A percentile compares a stretch with the other conserved stretches of the same genome.
Evolutionary conservation across 2,329 filamentous ascomycete genomes (phyloP).

Genomic region (Plectosphaerella sp.): DNA sequence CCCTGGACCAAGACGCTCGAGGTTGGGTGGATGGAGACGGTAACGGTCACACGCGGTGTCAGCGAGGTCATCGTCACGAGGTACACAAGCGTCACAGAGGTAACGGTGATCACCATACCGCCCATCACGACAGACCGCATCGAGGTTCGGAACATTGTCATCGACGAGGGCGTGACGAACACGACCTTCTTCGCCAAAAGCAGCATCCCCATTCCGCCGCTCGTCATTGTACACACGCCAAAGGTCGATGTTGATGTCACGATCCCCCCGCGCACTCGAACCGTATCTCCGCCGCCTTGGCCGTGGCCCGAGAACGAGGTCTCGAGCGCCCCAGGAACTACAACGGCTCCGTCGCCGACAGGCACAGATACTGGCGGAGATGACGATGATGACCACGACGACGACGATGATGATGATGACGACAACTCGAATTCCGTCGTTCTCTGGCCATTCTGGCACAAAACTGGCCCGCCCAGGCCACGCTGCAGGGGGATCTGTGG

Average conservation of each 20-base stretch:
- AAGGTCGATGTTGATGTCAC: background rate
- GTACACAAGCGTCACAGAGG: background rate
- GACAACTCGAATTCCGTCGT: background rate
- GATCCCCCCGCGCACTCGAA: background rate
- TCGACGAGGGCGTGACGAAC: background rate
- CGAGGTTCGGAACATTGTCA: background rate
- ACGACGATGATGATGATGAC: background rate
- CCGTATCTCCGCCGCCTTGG: background rate
- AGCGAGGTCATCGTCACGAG: background rate
- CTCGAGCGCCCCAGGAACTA: background rate
- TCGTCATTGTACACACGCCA: background rate
- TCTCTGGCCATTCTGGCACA: background rate
- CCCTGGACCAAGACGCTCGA: background rate
- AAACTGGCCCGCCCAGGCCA: background rate
- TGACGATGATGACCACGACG: background rate
- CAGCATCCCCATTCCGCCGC: background rate
- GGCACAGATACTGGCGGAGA: background rate
- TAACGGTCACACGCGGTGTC: background rate
- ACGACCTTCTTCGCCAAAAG: background rate
- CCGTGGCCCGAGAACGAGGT: background rate
- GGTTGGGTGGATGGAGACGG: background rate
- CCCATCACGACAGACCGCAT: background rate
- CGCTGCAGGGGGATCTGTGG: background rate
- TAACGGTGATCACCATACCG: background rate
- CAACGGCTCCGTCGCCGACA: background rate